Conservation (phyloP, 352 stramenopile genomes). For the Phytophthora litchii region DNA sequence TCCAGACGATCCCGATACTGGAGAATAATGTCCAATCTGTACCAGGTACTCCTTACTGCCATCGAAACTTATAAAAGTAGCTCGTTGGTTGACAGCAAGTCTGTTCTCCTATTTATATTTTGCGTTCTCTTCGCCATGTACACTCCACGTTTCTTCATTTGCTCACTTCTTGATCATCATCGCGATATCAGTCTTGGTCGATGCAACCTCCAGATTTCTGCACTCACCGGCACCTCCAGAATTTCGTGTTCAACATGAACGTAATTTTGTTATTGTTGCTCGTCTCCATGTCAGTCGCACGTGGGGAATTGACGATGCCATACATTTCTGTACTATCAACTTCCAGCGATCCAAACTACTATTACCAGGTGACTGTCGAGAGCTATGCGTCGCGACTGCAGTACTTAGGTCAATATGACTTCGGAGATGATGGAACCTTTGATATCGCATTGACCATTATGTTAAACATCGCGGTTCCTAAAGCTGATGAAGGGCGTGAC, state of each 20-base stretch:
- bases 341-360: constrained; percentile 23
- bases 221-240: background rate
- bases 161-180: background rate
- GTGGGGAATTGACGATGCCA: constrained; percentile 15
- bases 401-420: constrained; percentile 45
- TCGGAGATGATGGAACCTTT: constrained; percentile 46
- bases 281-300: background rate
- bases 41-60: too few species aligned
- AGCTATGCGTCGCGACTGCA: constrained; percentile 29
- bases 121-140: background rate
- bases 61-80: background rate
- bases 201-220: background rate
- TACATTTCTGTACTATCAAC: constrained; percentile 17
- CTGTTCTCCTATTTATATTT: background rate
- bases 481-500: constrained; percentile 37
- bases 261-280: constrained; percentile 1
- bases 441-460: constrained; percentile 49
- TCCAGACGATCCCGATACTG: too few species aligned
- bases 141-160: background rate
- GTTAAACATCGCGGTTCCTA: constrained; percentile 32
- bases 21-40: too few species aligned
- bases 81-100: background rate
- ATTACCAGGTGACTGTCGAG: constrained; percentile 33
- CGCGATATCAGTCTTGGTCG: background rate
- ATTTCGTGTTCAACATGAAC: background rate